phyloP scores from a whole-genome alignment of 306 rosid genomes.

The Casuarina equisetifolia region DNA sequence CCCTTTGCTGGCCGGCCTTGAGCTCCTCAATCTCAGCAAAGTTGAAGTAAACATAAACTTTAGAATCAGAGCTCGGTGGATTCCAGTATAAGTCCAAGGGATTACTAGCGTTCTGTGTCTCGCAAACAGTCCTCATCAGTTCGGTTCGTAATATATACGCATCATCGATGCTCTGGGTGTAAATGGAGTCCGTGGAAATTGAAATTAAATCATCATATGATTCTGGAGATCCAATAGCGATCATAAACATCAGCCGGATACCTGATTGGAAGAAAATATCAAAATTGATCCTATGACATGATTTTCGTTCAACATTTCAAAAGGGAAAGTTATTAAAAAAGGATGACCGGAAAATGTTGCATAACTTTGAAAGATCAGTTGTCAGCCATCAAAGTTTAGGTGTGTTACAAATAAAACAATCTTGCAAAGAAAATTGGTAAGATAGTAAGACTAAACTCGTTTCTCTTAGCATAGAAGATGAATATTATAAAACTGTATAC shows the following conservation, averaged over 20 bases:
- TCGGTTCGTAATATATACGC: conserved; percentile 15
- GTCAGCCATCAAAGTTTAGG: too few relatives aligned
- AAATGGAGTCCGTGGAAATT: background rate
- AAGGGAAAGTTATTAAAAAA: background rate
- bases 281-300: background rate
- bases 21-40: too few relatives aligned
- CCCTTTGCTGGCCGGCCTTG: conserved; percentile 27
- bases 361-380: too few relatives aligned
- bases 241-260: conserved; percentile 38
- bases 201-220: background rate
- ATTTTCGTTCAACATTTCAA: background rate
- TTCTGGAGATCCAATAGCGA: conserved; percentile 24
- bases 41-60: too few relatives aligned
- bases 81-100: background rate
- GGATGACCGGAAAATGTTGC: too few relatives aligned
- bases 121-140: conserved; percentile 32
- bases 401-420: too few relatives aligned
- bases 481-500: too few relatives aligned
- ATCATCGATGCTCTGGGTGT: background rate
- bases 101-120: background rate
- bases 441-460: too few relatives aligned
- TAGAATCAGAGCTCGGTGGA: background rate
- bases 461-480: too few relatives aligned
- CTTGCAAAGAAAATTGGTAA: too few relatives aligned
- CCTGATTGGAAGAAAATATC: conserved; percentile 16